Conservation (phyloP, 2,329 filamentous ascomycete species). For the Chaetomiaceae sp. region DNA sequence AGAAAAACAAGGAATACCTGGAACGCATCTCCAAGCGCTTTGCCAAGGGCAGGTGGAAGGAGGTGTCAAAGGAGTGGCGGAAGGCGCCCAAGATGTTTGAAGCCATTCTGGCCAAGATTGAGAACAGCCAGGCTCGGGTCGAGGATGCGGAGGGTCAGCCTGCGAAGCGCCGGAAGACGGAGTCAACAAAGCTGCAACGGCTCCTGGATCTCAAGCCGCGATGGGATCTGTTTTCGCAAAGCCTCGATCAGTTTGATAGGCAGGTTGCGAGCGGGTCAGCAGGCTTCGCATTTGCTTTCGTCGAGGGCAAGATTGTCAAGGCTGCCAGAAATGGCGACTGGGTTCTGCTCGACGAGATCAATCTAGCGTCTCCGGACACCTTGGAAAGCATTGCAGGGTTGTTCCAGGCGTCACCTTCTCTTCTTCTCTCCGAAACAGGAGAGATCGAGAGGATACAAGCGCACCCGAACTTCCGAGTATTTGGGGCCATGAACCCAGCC, state of each 20-base stretch:
- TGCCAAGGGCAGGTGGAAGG: constrained; percentile 79
- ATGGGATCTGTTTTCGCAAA: constrained; percentile 75
- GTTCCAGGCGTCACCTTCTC: constrained; percentile 71
- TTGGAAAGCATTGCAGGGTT: constrained; percentile 90
- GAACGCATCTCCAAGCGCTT: constrained; percentile 74
- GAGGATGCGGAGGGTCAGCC: constrained; percentile 47
- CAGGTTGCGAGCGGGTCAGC: constrained; percentile 68
- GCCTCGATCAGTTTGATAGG: constrained; percentile 70
- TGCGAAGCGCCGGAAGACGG: constrained; percentile 61
- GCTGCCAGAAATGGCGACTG: constrained; percentile 95
- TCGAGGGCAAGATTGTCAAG: constrained; percentile 93
- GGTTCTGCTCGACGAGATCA: constrained; percentile 91
- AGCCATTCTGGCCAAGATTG: constrained; percentile 54
- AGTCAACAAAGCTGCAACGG: constrained; percentile 58
- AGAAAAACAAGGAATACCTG: constrained; percentile 82
- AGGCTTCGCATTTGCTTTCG: constrained; percentile 86
- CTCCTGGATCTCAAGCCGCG: constrained; percentile 53
- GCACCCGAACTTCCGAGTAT: constrained; percentile 89
- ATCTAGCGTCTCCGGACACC: constrained; percentile 89
- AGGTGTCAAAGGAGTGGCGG: constrained; percentile 77
- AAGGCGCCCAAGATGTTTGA: constrained; percentile 86
- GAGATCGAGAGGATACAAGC: constrained; percentile 85
- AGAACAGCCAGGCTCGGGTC: constrained; percentile 38
- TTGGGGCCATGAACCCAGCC: constrained; percentile 98
- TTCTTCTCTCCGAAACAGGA: constrained; percentile 87